Conservation (phyloP, 768 basidiomycete genomes). For the Termitomyces sp. region DNA sequence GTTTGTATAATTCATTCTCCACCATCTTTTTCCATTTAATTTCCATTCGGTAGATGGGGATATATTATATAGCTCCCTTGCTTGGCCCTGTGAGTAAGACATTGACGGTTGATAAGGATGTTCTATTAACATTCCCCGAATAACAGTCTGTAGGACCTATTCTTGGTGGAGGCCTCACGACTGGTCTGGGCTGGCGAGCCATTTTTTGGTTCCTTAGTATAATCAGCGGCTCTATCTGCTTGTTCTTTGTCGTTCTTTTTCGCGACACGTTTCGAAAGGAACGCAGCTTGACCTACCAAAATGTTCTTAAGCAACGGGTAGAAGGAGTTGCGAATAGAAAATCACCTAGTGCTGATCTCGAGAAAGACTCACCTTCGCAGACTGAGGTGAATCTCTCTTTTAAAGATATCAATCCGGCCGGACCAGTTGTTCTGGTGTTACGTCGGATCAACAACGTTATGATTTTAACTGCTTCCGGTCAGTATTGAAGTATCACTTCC, state of each 20-base stretch:
- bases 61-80: slow-evolving; percentile 76
- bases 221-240: slow-evolving; percentile 45
- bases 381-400: slow-evolving; percentile 34
- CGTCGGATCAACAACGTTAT: slow-evolving; percentile 60
- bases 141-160: slow-evolving; percentile 55
- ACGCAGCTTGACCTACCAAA: slow-evolving; percentile 79
- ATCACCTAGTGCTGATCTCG: slow-evolving; percentile 9
- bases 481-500: slow-evolving; percentile 10
- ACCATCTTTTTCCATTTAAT: slow-evolving; percentile 13
- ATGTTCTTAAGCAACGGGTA: slow-evolving; percentile 44
- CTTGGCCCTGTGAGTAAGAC: slow-evolving; percentile 49
- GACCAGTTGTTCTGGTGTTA: slow-evolving; percentile 54
- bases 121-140: background rate
- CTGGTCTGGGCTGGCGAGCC: slow-evolving; percentile 70
- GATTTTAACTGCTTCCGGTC: slow-evolving; percentile 63
- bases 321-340: slow-evolving; percentile 13
- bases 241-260: slow-evolving; percentile 62
- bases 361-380: slow-evolving; percentile 19
- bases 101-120: background rate
- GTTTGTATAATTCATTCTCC: slow-evolving; percentile 12
- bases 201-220: slow-evolving; percentile 80
- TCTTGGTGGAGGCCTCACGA: slow-evolving; percentile 65
- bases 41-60: slow-evolving; percentile 46
- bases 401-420: slow-evolving; percentile 68
- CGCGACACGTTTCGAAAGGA: slow-evolving; percentile 81